Percentiles rank a stretch among this genome's conserved stretches.
Conservation (phyloP, 75 land plant genomes). For the Cryptomeria japonica region DNA sequence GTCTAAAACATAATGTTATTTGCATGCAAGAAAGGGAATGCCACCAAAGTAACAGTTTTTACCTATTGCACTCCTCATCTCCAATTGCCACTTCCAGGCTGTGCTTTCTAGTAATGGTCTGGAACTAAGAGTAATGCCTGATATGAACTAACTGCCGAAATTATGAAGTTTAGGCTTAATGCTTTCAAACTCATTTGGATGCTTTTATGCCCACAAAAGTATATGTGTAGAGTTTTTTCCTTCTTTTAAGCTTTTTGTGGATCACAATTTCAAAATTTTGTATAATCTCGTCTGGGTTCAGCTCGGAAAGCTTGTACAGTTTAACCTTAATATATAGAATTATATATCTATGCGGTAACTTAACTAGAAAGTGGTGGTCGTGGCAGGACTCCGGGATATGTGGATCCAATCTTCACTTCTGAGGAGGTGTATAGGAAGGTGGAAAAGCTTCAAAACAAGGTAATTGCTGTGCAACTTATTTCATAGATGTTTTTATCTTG, state of each 20-base stretch:
- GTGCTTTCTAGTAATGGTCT: no score
- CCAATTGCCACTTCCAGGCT: no score
- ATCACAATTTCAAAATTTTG: neutral
- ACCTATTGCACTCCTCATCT: no score
- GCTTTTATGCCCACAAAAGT: neutral
- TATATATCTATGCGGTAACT: neutral
- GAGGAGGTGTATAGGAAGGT: conserved; percentile 59
- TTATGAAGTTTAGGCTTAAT: no score
- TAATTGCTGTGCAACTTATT: conserved; percentile 14
- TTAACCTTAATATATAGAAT: neutral
- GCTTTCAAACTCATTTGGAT: neutral
- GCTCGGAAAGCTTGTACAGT: neutral
- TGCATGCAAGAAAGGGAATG: no score
- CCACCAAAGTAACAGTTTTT: no score
- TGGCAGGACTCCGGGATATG: conserved; percentile 43
- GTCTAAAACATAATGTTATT: no score
- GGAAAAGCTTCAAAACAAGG: conserved; percentile 58
- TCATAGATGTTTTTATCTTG: neutral
- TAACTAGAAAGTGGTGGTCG: neutral
- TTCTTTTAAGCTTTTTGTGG: neutral
- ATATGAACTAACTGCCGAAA: no score
- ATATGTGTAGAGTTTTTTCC: neutral
- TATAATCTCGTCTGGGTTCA: neutral
- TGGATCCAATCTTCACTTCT: conserved; percentile 61
- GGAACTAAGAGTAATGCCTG: no score